Evolutionary conservation across 1,139 yeast genomes (phyloP), one percentile per base, ranked within the genome.

Genomic region (Blastobotrys persicus): DNA sequence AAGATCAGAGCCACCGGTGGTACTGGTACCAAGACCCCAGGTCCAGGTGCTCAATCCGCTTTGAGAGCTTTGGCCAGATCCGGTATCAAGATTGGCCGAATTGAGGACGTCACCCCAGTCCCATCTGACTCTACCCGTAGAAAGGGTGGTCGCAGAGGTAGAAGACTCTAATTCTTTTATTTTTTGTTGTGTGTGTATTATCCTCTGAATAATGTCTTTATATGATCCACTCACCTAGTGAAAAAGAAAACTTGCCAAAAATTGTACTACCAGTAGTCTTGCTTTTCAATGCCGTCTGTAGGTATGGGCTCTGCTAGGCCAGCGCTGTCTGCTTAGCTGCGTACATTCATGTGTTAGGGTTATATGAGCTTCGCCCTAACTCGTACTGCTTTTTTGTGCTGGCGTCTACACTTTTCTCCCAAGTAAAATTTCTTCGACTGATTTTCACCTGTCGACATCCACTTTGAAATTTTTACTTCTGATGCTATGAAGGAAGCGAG

Each of bases 111-210:
- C 66, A 94, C 99, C 68, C 98, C 98, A 77, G 92, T 94, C 72
- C 99, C 99, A 76, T 92, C 98, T 66, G 99, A 94, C 80, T 91
- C 98, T 72, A 94, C 98, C 78, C 94, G 99, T 86, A 88, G 95
- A 88, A 94, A 94, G 95, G 98, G 98, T 88, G 99, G 99, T 88
- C 94, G 98, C 85, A 91, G 99, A 86, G 99, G 99, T 91, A 92
- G 98, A 86, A 89, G 99, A 87, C 87, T 91, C 42, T 50, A 42
- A 47, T 39, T 18, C 28, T 18, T 23, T 23, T 23, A 23, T 23
- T 23, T 17, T 37, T 18, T 37, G 41, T 37, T 37, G 41, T 37
- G 41, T 37, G 41, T 37, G 41, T 37, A 37, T 37, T 37, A 37
- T 37, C 26, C 19, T 37, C 26, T 17, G 19, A 37, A 37, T 37